A percentile compares a stretch with the other conserved stretches of the same genome.
Conservation (phyloP, 1,284 basidiomycete genomes). For the Moesziomyces sp. region DNA sequence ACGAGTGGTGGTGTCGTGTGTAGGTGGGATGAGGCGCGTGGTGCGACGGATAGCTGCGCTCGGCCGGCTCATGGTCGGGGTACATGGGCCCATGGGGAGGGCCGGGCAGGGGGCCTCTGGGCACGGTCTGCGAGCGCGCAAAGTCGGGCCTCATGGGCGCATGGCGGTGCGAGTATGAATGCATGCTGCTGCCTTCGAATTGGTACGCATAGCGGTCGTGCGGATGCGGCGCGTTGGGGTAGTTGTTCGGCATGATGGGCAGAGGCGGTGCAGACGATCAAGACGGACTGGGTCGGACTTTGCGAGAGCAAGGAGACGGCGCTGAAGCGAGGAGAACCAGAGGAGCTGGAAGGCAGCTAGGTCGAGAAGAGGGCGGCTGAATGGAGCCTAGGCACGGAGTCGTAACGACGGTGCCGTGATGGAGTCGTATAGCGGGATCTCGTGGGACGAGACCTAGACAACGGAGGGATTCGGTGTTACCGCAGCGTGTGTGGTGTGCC, state of each 20-base stretch:
- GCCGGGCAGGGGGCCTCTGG: constrained; percentile 25
- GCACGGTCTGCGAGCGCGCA: constrained; percentile 36
- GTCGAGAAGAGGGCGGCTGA: constrained; percentile 22
- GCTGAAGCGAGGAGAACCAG: not conserved
- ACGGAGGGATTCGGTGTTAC: constrained; percentile 1
- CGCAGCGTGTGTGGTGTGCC: not conserved
- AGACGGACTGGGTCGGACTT: not conserved
- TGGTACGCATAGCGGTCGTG: constrained; percentile 28
- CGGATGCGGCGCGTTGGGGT: constrained; percentile 19
- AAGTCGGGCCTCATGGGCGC: constrained; percentile 29
- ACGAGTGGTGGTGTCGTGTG: constrained; percentile 42
- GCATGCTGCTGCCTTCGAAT: constrained; percentile 21
- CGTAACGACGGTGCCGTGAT: constrained; percentile 8
- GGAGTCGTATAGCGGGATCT: not conserved
- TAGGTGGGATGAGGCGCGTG: constrained; percentile 31
- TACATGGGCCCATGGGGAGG: constrained; percentile 42
- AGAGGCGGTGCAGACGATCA: not conserved
- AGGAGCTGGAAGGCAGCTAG: constrained; percentile 1
- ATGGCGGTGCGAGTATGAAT: constrained; percentile 18
- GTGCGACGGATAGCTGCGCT: constrained; percentile 29
- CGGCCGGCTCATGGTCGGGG: constrained; percentile 22
- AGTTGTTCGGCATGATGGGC: constrained; percentile 19
- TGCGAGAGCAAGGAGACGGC: not conserved
- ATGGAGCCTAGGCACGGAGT: constrained; percentile 25
- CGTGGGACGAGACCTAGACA: constrained; percentile 5